Evolutionary conservation across 1,284 basidiomycete genomes (phyloP).

Genomic region (Microbotryum violaceum): DNA sequence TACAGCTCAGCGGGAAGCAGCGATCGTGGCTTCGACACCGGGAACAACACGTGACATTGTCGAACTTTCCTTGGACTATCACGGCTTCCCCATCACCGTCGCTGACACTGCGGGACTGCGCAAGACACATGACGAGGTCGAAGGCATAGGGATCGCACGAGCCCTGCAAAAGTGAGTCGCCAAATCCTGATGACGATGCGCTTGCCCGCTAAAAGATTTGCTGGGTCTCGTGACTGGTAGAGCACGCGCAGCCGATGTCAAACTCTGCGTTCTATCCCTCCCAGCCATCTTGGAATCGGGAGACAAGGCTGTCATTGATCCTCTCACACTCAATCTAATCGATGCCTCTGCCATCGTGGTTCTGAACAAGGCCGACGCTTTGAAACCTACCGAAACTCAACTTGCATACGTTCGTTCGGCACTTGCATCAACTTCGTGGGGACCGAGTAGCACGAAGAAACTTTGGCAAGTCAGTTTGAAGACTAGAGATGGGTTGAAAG

Average conservation of each 20-base stretch:
- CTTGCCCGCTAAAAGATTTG: too few relatives aligned
- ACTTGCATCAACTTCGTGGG: too few relatives aligned
- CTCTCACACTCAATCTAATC: constrained; percentile 29
- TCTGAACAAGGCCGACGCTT: constrained; percentile 30
- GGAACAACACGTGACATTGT: constrained; percentile 83
- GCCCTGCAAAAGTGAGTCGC: constrained; percentile 43
- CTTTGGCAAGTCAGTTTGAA: constrained; percentile 58
- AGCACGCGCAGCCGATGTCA: constrained; percentile 57
- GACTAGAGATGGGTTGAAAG: constrained; percentile 52
- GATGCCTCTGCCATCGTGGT: constrained; percentile 23
- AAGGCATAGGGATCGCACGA: constrained; percentile 70
- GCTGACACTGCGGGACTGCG: constrained; percentile 79
- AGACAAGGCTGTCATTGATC: neutral
- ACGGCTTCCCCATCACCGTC: constrained; percentile 67
- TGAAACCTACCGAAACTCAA: neutral
- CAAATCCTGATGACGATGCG: too few relatives aligned
- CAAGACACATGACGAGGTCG: constrained; percentile 61
- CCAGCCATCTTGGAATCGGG: constrained; percentile 45
- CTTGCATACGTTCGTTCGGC: neutral
- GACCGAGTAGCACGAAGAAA: neutral
- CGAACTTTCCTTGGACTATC: constrained; percentile 74
- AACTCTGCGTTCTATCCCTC: constrained; percentile 68
- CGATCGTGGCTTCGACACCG: constrained; percentile 75
- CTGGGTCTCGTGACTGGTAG: constrained; percentile 42
- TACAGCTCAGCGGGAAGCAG: constrained; percentile 70